Base-by-base conservation (phyloP, 495 filamentous ascomycete species). In the Cudoniella acicularis region DNA sequence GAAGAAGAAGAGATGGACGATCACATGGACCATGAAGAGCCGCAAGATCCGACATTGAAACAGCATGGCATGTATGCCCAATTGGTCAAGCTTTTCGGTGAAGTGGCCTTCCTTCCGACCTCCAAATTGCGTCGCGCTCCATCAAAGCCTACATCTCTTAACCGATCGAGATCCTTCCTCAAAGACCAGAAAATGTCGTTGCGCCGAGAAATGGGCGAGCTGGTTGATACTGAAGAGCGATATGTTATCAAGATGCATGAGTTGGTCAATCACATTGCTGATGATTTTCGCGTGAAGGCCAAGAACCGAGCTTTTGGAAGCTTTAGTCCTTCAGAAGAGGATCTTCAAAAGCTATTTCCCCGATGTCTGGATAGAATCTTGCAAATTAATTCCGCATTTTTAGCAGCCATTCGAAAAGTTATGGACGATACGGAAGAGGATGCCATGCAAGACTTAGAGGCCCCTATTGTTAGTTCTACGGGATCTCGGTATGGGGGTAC, bases 141-240 rank as follows among this genome's bases (percentile, higher is more conserved):
- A 20, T 97, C 92, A 20, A 89, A 86, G 67, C 86, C 91, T 16
- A 93, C 86, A 46, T 84, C 89, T 30, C 72, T 92, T 25, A 90
- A 87, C 69, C 79, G 84, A 57, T 87, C 79, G 52, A 86, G 83
- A 60, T 78, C 85, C 0, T 90, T 96, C 62, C 81, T 86, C 6
- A 86, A 86, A 66, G 84, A 86, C 46, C 90, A 96, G 66, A 92
- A 95, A 66, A 82, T 92, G 54, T 85, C 86, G 42, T 71, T 98
- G 56, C 85, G 92, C 52, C 84, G 90, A 60, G 92, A 96, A 67
- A 87, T 99, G 84, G 88, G 85, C 62, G 94, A 99, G 69, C 68
- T 98, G 56, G 81, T 96, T 23, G 90, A 96, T 64, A 99, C 94
- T 0, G 94, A 99, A 72, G 90, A 93, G 66, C 84, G 89, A 65